Conservation (phyloP, 2,329 filamentous ascomycete genomes). For the Clonostachys byssicola region DNA sequence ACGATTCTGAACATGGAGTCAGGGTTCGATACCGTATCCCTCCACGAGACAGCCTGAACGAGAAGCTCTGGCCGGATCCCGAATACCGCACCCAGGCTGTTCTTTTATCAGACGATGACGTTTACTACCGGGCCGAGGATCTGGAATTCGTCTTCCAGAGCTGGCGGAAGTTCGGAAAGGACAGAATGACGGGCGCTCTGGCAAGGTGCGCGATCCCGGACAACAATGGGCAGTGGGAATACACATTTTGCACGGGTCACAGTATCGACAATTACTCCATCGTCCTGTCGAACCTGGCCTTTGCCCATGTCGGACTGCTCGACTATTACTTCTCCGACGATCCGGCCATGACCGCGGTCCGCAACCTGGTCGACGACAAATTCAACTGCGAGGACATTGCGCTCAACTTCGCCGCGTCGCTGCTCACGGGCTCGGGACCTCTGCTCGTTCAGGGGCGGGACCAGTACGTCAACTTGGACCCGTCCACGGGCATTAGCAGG, state of each 20-base stretch:
- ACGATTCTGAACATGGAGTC: slow-evolving; percentile 12
- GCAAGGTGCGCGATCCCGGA: slow-evolving; percentile 22
- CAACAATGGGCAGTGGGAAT: slow-evolving; percentile 17
- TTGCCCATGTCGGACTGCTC: slow-evolving; percentile 29
- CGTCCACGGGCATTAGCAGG: slow-evolving; percentile 21
- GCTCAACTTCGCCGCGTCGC: slow-evolving; percentile 26
- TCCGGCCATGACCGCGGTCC: slow-evolving; percentile 18
- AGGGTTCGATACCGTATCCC: slow-evolving; percentile 15
- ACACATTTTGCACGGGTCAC: slow-evolving; percentile 21
- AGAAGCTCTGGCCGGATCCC: slow-evolving; percentile 25
- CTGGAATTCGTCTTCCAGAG: slow-evolving; percentile 34
- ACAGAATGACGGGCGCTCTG: slow-evolving; percentile 26
- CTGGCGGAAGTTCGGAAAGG: slow-evolving; percentile 29
- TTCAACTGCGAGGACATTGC: slow-evolving; percentile 36
- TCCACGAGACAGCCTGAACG: slow-evolving; percentile 14
- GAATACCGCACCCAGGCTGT: slow-evolving; percentile 29
- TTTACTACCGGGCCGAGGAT: slow-evolving; percentile 29
- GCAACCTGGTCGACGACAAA: slow-evolving; percentile 26
- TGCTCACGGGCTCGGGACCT: slow-evolving; percentile 24
- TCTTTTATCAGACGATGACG: slow-evolving; percentile 32
- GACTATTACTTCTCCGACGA: slow-evolving; percentile 29
- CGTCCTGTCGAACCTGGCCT: slow-evolving; percentile 29
- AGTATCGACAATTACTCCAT: slow-evolving; percentile 23
- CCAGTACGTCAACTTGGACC: slow-evolving; percentile 21
- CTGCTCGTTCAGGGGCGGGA: slow-evolving; percentile 25